Conservation (phyloP, 1,284 basidiomycete genomes). For the Austroboletus olivaceoglutinosus region DNA sequence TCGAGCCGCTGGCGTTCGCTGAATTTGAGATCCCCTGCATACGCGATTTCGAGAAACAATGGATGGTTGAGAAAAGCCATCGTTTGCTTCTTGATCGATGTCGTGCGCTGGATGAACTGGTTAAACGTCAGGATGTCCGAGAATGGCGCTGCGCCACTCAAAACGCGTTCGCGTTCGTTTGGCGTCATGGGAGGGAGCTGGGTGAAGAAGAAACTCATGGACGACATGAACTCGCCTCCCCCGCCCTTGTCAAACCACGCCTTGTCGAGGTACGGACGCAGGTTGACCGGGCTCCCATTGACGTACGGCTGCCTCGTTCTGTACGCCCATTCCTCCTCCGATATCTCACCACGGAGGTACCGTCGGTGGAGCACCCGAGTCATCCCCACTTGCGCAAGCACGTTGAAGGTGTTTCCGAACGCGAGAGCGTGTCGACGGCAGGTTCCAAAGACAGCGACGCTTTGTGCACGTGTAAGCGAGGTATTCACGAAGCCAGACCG, state of each 20-base stretch:
- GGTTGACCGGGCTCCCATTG: constrained; percentile 44
- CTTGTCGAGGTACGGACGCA: constrained; percentile 50
- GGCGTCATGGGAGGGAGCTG: background rate
- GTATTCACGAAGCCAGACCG: constrained; percentile 27
- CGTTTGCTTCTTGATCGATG: constrained; percentile 40
- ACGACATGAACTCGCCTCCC: constrained; percentile 2
- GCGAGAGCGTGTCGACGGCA: constrained; percentile 47
- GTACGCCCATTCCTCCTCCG: constrained; percentile 51
- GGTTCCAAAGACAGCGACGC: constrained; percentile 28
- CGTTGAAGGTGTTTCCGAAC: constrained; percentile 50
- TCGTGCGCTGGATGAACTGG: constrained; percentile 47
- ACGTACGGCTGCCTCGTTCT: constrained; percentile 49
- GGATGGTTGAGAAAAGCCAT: constrained; percentile 41
- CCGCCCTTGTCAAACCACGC: constrained; percentile 50
- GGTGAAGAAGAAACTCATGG: background rate
- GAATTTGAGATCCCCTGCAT: background rate
- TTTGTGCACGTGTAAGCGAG: constrained; percentile 31
- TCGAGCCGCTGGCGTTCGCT: background rate
- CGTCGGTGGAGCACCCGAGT: constrained; percentile 50
- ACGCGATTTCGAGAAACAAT: constrained; percentile 32
- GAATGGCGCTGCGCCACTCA: constrained; percentile 34
- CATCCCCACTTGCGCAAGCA: constrained; percentile 54
- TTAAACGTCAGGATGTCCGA: constrained; percentile 41
- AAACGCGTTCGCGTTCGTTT: constrained; percentile 34
- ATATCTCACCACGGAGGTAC: constrained; percentile 47